Evolutionary conservation across 2,329 filamentous ascomycete genomes (phyloP).

Genomic region (Fusarium anguioides): DNA sequence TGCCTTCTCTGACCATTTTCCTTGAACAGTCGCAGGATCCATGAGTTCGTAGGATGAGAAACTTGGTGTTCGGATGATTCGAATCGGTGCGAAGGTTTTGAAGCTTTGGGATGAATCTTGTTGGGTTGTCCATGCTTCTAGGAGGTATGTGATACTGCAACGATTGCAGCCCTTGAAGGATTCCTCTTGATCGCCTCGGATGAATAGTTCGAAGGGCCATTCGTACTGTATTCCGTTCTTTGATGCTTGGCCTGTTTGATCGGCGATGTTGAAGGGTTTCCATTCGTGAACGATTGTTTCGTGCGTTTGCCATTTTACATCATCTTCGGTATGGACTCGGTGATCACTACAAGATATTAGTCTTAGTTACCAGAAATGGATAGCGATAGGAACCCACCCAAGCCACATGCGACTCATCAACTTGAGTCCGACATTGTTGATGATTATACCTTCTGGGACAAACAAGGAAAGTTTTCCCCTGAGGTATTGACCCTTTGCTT

Average conservation of each 20-base stretch:
- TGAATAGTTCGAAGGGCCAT: not conserved
- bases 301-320: not conserved
- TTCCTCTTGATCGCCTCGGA: not conserved
- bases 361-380: fast-evolving
- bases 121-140: not conserved
- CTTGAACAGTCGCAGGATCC: conserved; percentile 1
- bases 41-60: conserved; percentile 20
- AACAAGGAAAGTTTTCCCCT: not conserved
- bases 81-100: not conserved
- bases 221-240: not conserved
- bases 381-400: not conserved
- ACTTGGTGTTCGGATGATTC: not conserved
- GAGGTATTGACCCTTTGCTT: conserved; percentile 10
- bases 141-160: not conserved
- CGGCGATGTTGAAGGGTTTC: not conserved
- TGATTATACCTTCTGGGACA: not conserved
- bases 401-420: conserved; percentile 16
- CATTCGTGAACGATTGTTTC: not conserved
- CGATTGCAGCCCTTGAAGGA: conserved; percentile 6
- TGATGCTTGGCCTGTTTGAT: fast-evolving
- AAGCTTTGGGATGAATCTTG: not conserved
- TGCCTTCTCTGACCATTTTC: not conserved
- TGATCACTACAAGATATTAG: not conserved
- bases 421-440: not conserved
- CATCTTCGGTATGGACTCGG: not conserved